phyloP scores from a whole-genome alignment of 352 stramenopile genomes.

The Pythium brachiatum region DNA sequence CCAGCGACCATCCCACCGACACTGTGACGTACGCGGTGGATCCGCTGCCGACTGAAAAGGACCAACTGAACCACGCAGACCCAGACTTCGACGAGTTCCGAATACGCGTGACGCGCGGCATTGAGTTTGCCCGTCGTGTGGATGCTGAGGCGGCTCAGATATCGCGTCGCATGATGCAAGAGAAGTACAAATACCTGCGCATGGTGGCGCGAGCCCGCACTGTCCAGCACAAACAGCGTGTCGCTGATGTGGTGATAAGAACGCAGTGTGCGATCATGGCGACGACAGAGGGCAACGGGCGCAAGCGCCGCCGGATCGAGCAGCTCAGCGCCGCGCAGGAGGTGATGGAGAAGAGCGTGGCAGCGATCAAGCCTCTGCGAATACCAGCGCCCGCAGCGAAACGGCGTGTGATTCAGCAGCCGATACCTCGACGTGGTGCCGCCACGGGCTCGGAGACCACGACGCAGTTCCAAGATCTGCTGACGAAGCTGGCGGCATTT shows the following conservation, averaged over 20 bases:
- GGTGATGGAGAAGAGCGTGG: conserved; percentile 24
- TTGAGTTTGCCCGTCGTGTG: conserved; percentile 40
- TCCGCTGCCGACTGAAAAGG: not conserved
- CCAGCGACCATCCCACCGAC: not conserved
- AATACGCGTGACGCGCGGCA: conserved; percentile 62
- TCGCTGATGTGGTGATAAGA: conserved; percentile 55
- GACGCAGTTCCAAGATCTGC: conserved; percentile 8
- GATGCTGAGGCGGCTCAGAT: conserved; percentile 36
- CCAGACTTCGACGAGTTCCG: conserved; percentile 51
- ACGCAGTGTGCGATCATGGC: conserved; percentile 59
- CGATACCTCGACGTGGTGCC: not conserved
- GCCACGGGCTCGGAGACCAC: not conserved
- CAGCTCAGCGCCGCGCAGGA: conserved; percentile 43
- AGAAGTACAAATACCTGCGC: conserved; percentile 48
- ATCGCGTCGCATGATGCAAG: conserved; percentile 31
- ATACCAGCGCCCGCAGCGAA: not conserved
- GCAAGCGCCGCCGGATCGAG: conserved; percentile 45
- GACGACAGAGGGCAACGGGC: conserved; percentile 27
- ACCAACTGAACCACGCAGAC: not conserved
- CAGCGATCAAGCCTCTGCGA: not conserved
- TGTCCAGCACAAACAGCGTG: conserved; percentile 59
- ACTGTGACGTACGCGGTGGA: not conserved
- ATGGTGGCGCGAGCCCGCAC: conserved; percentile 37
- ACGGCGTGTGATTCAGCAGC: not conserved
- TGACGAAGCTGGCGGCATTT: conserved; percentile 21